These are phyloP conservation scores for Ceratocystis colombiana DNA, from an alignment of 2,329 filamentous ascomycete genomes.

Conservation along the genomic window DNA sequence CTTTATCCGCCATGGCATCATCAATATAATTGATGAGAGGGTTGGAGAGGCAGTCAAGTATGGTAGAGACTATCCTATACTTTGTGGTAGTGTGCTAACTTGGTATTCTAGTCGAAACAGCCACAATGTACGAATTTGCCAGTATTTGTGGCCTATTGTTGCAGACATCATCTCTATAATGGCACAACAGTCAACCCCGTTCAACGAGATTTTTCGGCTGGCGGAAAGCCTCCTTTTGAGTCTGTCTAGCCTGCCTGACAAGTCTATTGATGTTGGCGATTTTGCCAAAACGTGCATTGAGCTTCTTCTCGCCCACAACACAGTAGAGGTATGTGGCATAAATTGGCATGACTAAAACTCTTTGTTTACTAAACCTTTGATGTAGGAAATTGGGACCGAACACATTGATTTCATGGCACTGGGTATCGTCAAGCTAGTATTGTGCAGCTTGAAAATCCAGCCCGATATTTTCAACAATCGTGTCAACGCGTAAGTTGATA, in stretches of 20 bases:
- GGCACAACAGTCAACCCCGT: slow-evolving; percentile 30
- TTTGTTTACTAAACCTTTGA: background rate
- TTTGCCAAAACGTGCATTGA: slow-evolving; percentile 3
- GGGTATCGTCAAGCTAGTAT: background rate
- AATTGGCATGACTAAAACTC: too few species aligned
- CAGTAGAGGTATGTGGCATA: background rate
- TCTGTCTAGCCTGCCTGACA: background rate
- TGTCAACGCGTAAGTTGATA: background rate
- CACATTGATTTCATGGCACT: slow-evolving; percentile 5
- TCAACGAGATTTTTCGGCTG: slow-evolving; percentile 29
- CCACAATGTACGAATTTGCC: slow-evolving; percentile 25
- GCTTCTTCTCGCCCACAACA: background rate
- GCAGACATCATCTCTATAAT: slow-evolving; percentile 33
- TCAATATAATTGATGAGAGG: slow-evolving; percentile 30
- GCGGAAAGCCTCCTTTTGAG: background rate
- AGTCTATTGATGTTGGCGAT: slow-evolving; percentile 5
- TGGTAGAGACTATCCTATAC: background rate
- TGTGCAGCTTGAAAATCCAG: slow-evolving; percentile 11
- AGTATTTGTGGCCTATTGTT: slow-evolving; percentile 32
- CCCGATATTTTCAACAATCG: background rate
- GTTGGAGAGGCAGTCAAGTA: background rate
- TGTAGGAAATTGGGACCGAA: slow-evolving; percentile 6
- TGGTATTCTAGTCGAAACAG: slow-evolving; percentile 18
- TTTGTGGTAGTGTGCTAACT: background rate
- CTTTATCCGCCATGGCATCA: slow-evolving; percentile 32